Evolutionary conservation across 1,284 basidiomycete genomes (phyloP), one percentile per base, ranked within the genome.

Genomic region (Leccinum solheimii): DNA sequence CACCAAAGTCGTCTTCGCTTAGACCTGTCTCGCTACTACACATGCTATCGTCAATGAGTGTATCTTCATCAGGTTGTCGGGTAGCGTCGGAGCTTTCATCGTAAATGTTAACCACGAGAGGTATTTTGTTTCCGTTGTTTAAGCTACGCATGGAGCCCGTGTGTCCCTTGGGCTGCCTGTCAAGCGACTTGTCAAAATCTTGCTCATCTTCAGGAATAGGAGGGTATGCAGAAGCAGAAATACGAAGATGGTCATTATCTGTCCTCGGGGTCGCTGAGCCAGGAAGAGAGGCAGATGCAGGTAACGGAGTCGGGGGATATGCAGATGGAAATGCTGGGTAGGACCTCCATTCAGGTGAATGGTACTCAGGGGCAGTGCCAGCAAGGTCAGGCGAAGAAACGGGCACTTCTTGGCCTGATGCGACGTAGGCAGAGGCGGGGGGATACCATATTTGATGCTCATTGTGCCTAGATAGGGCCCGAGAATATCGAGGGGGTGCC

Each of bases 111-210:
- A 55, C 64, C 64, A 64, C 64, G 27, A 55, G 38, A 27, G 30
- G 50, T 36, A 55, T 45, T 59, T 56, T 59, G 53, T 23, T 57
- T 45, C 75, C 72, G 75, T 82, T 85, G 84, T 87, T 86, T 85
- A 79, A 81, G 82, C 77, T 77, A 72, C 77, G 75, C 75, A 77
- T 82, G 76, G 78, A 82, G 81, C 81, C 77, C 80, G 83, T 81
- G 80, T 82, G 80, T 73, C 74, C 71, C 80, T 83, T 81, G 81
- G 79, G 83, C 74, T 77, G 81, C 71, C 77, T 81, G 83, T 79
- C 80, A 86, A 87, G 86, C 87, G 81, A 85, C 83, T 72, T 72
- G 60, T 68, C 72, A 83, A 81, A 83, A 82, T 75, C 86, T 86
- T 82, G 82, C n/a, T 61, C 70, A 63, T 72, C 66, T 32, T 79